phyloP scores from a whole-genome alignment of 2,329 filamentous ascomycete species.

The Tothia fuscella region DNA sequence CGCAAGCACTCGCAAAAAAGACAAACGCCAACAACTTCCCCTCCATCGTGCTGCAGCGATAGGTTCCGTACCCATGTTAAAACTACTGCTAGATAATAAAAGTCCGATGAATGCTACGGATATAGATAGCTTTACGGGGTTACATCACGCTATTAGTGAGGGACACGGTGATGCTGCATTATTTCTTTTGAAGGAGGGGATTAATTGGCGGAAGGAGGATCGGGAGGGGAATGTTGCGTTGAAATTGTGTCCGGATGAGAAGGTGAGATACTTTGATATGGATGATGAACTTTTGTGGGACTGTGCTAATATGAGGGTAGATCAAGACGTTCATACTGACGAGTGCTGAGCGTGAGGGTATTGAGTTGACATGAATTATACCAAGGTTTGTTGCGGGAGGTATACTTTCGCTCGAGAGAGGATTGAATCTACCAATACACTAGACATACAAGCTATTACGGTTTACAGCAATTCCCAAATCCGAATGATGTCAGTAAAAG shows the following conservation, averaged over 20 bases:
- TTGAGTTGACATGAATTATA: slow-evolving; percentile 40
- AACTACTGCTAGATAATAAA: slow-evolving; percentile 60
- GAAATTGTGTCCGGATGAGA: slow-evolving; percentile 74
- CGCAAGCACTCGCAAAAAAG: slow-evolving; percentile 68
- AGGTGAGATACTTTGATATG: slow-evolving; percentile 41
- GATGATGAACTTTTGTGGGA: background rate
- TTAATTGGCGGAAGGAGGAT: slow-evolving; percentile 69
- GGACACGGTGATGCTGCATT: slow-evolving; percentile 71
- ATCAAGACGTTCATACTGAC: slow-evolving; percentile 66
- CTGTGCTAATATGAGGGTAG: slow-evolving; percentile 27
- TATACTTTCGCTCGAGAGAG: no score
- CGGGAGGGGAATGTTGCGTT: slow-evolving; percentile 58
- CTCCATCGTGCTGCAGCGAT: slow-evolving; percentile 85
- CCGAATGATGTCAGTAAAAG: no score
- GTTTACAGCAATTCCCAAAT: no score
- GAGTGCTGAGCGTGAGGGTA: slow-evolving; percentile 72
- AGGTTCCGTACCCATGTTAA: slow-evolving; percentile 79
- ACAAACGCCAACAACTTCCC: slow-evolving; percentile 78
- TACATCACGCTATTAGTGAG: slow-evolving; percentile 79
- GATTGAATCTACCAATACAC: no score
- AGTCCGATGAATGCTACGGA: slow-evolving; percentile 81
- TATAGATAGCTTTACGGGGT: slow-evolving; percentile 67
- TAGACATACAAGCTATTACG: no score
- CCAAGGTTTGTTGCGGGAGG: no score
- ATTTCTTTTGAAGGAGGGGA: slow-evolving; percentile 69